Base-by-base conservation (phyloP, 345 rosid species). In the Jatropha curcas region DNA sequence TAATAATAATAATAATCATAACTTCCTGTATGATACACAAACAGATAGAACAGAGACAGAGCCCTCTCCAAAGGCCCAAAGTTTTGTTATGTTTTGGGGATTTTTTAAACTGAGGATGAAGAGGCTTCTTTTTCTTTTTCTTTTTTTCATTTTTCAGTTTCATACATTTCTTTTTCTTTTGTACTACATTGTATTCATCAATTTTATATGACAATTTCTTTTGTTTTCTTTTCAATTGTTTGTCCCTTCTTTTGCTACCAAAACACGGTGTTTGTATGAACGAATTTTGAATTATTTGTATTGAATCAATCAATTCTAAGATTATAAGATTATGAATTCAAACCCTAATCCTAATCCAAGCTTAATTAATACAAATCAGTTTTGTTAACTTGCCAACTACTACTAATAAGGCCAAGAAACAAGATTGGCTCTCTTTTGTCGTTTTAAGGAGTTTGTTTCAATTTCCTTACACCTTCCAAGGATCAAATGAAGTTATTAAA, bases 1-100 rank as follows among this genome's bases (percentile, higher is more conserved):
- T n/a, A n/a, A n/a, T n/a, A n/a, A n/a, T n/a, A n/a, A n/a, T n/a
- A n/a, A n/a, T n/a, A n/a, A n/a, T n/a, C n/a, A 66, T 28, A 14
- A 14, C 59, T 17, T 81, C 72, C 57, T 70, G 68, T 57, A 66
- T 35, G 14, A 64, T 72, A 64, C 69, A 14, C 55, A 35, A 57
- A 74, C 60, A 45, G 52, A 60, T 31, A 79, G 74, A 67, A 71
- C 73, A 60, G 62, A 65, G 65, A 76, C 35, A 45, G 81, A 82
- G 89, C 90, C 90, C 86, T 86, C 90, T 83, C 90, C 86, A 55
- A 81, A 79, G 81, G 83, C 86, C 91, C 88, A 75, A 72, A 78
- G 27, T 71, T 77, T 84, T 84, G 72, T 34, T 31, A 72, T 70
- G 66, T n/a, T 71, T 82, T 85, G 89, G 90, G 87, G 76, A 79